Evolutionary conservation across 75 land plant genomes (phyloP), one percentile per base, ranked within the genome.

Genomic region (Isoetes taiwanensis): DNA sequence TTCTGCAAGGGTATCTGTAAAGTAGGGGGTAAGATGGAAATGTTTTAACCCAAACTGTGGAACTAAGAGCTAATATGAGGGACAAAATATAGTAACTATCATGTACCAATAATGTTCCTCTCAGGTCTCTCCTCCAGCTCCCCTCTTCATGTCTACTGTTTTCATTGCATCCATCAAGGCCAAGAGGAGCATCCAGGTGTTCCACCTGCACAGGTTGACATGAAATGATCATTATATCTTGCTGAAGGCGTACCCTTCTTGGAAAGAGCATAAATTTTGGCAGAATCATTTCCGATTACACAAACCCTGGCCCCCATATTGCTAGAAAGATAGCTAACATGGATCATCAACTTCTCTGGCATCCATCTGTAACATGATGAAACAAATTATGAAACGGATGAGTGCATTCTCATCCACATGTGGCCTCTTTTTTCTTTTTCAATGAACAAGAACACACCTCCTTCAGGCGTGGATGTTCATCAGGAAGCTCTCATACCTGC

Each of bases 1-100:
- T 86, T 65, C 81, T 64, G 56, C 84, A 83, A 12, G 93, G n/a
- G 93, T 52, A 86, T 80, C 93, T 86, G 76, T 20, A 37, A 28
- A 63, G 8, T 38, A 14, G 54, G 3, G 40, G 24, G 16, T 30
- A 20, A 20, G 19, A 6, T 0, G 50, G 17, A 34, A 3, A 30
- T 46, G 30, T 34, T 57, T 27, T 20, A 16, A 16, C 41, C 27
- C 11, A 25, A 34, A 2, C 30, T 20, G 12, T 40, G 34, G 14
- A 11, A 28, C 5, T 46, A 46, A 4, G 12, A 46, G 9, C 12
- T 9, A 37, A 37, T 37, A 37, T 9, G 5, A 37, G 14, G 12
- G 38, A 37, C 9, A 46, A 46, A 19, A 5, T 19, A n/a, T 4
- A 46, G 25, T 14, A 37, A 37, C 14, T 14, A 9, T 37, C 38